phyloP scores from a whole-genome alignment of 1,139 yeast genomes.

The Blastobotrys indianensis region DNA sequence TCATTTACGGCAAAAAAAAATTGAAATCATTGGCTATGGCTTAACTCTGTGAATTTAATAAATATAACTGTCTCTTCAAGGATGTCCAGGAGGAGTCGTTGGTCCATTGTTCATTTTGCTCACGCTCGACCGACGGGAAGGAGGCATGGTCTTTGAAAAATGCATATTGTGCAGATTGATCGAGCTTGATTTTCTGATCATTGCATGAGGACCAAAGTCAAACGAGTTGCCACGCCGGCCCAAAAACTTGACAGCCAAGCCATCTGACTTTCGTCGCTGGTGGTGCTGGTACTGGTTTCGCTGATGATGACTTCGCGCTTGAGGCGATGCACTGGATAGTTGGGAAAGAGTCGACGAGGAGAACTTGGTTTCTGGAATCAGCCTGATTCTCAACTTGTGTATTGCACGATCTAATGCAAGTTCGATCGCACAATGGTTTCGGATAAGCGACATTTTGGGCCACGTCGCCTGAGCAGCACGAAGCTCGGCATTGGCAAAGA shows the following conservation, averaged over 20 bases:
- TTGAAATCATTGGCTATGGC: too few relatives aligned
- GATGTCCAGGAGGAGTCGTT: too few relatives aligned
- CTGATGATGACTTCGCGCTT: conserved; percentile 8
- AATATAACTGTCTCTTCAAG: too few relatives aligned
- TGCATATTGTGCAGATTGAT: conserved; percentile 1
- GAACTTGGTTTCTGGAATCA: conserved; percentile 37
- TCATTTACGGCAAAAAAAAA: too few relatives aligned
- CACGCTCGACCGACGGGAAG: conserved; percentile 4
- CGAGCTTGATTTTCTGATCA: conserved; percentile 2
- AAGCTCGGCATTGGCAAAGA: conserved; percentile 60
- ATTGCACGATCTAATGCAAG: conserved; percentile 81
- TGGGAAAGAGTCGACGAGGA: not conserved
- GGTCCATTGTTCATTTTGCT: not conserved
- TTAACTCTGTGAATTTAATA: too few relatives aligned
- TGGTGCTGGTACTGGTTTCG: conserved; percentile 11
- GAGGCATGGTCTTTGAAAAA: not conserved
- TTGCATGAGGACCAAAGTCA: conserved; percentile 1
- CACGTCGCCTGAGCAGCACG: conserved; percentile 91
- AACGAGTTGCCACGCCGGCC: conserved; percentile 9
- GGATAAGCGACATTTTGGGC: conserved; percentile 80
- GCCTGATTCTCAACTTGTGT: conserved; percentile 56
- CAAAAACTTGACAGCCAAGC: conserved; percentile 11
- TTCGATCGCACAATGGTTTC: conserved; percentile 86
- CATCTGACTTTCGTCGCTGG: conserved; percentile 12
- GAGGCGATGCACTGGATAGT: conserved; percentile 4